A percentile compares a stretch with the other conserved stretches of the same genome.
Evolutionary conservation across 345 rosid species (phyloP).

Genomic region (Gossypium arboreum): DNA sequence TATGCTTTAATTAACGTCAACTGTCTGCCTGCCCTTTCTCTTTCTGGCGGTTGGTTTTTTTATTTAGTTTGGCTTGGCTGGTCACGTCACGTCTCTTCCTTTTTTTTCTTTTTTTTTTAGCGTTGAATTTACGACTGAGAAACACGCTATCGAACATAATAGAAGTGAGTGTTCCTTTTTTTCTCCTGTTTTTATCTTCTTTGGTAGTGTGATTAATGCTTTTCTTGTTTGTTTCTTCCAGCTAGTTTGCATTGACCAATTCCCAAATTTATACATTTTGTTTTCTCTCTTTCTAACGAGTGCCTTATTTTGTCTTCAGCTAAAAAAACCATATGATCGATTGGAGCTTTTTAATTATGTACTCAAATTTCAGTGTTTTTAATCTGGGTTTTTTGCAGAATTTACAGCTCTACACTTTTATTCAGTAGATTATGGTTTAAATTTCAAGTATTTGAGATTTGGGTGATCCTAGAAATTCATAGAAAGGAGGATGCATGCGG

Average conservation of each 20-base stretch:
- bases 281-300: not conserved
- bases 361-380: slow-evolving; percentile 15
- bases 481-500: slow-evolving; percentile 53
- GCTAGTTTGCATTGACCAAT: not conserved
- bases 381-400: slow-evolving; percentile 12
- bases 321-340: slow-evolving; percentile 1
- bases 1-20: slow-evolving; percentile 28
- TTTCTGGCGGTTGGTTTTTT: slow-evolving; percentile 17
- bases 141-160: not conserved
- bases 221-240: slow-evolving; percentile 18
- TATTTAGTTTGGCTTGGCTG: slow-evolving; percentile 14
- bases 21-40: slow-evolving; percentile 2
- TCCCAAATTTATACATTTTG: slow-evolving; percentile 9
- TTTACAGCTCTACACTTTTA: slow-evolving; percentile 12
- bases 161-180: not conserved
- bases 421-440: slow-evolving; percentile 16
- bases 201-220: slow-evolving; percentile 13
- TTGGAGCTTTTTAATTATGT: slow-evolving; percentile 8
- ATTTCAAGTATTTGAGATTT: slow-evolving; percentile 21
- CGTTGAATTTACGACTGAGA: slow-evolving; percentile 8
- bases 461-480: slow-evolving; percentile 23
- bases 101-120: not conserved
- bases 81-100: not conserved
- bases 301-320: slow-evolving; percentile 7
- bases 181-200: not conserved